Conservation (phyloP, 352 stramenopile genomes). For the Phytophthora kernoviae region DNA sequence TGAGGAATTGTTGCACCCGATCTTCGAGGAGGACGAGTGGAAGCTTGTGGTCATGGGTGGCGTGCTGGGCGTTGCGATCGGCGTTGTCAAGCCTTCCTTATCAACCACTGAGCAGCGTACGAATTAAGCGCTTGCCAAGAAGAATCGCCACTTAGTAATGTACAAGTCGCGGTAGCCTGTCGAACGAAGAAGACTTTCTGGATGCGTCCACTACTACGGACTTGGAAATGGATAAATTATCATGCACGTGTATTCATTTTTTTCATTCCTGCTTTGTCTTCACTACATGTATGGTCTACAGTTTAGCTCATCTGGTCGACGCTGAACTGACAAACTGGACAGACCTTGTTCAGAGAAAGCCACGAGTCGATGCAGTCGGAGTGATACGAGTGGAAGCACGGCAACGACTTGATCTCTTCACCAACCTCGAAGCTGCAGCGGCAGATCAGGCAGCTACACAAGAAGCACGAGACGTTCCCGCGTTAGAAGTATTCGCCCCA, state of each 20-base stretch:
- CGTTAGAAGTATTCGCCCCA: background rate
- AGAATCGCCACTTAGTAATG: background rate
- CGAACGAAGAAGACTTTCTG: constrained; percentile 5
- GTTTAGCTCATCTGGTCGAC: constrained; percentile 57
- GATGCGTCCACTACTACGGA: constrained; percentile 8
- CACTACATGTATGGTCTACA: constrained; percentile 7
- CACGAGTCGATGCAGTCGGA: constrained; percentile 93
- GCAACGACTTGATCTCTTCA: constrained; percentile 93
- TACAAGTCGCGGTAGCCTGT: background rate
- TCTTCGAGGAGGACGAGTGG: constrained; percentile 99
- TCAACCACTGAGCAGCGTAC: constrained; percentile 64
- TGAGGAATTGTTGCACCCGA: constrained; percentile 96
- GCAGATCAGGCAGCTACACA: constrained; percentile 91
- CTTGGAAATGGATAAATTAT: constrained; percentile 55
- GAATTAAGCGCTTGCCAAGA: constrained; percentile 2
- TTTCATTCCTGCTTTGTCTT: constrained; percentile 8
- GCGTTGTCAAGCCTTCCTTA: constrained; percentile 91
- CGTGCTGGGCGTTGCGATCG: constrained; percentile 91
- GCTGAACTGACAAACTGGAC: constrained; percentile 89
- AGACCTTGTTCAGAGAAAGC: constrained; percentile 92
- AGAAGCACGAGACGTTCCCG: background rate
- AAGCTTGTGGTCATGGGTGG: constrained; percentile 97
- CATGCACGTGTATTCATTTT: constrained; percentile 48
- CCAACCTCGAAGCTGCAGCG: constrained; percentile 88
- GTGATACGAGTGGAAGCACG: constrained; percentile 95